Evolutionary conservation across 2,329 filamentous ascomycete species (phyloP).

Genomic region (Colletotrichum noveboracense): DNA sequence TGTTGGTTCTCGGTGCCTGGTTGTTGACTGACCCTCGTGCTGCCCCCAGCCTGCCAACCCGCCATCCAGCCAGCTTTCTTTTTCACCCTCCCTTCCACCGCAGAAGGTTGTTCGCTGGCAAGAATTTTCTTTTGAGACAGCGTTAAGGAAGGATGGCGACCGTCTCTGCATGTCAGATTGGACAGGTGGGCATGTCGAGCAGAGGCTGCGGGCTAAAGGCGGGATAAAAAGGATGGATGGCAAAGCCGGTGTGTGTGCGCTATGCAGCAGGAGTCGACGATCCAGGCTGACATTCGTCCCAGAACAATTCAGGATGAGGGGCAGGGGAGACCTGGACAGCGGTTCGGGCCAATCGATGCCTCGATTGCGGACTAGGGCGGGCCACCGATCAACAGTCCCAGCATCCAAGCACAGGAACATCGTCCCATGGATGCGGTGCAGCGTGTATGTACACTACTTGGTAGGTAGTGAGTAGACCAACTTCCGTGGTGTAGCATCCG

Average conservation of each 20-base stretch:
- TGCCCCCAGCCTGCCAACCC: neutral
- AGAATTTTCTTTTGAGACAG: neutral
- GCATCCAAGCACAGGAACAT: constrained; percentile 9
- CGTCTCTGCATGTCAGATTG: neutral
- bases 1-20: constrained; percentile 8
- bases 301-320: neutral
- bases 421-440: constrained; percentile 12
- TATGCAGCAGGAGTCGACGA: neutral
- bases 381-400: constrained; percentile 3
- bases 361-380: neutral
- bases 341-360: constrained; percentile 9
- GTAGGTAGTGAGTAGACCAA: neutral
- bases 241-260: neutral
- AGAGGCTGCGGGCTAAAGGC: neutral
- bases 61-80: neutral
- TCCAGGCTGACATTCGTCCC: constrained; percentile 4
- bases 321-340: neutral
- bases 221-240: neutral
- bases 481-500: neutral
- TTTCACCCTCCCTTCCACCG: neutral
- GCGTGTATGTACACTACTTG: neutral
- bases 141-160: neutral
- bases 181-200: neutral
- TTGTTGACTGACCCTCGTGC: neutral
- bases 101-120: neutral